Base-by-base conservation (phyloP, 208 protist genomes). In the Zelonia costaricensis region DNA sequence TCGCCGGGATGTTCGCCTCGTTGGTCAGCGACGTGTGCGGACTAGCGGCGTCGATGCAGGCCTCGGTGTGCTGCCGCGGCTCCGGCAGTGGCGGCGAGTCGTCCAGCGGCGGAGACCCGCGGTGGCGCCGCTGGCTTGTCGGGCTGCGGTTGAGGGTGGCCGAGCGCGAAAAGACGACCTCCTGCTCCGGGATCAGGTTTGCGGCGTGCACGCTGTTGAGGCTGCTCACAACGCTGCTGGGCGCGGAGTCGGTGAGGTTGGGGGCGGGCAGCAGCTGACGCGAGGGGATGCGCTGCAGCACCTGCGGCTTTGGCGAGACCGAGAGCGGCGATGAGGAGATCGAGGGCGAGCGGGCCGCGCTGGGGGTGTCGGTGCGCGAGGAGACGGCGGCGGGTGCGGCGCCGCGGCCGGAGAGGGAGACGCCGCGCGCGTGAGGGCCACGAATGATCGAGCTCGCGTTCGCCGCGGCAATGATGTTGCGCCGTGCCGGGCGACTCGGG, bases 241-340 rank as follows among this genome's bases (percentile, higher is more conserved):
- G 20, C 16, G 51, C 20, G n/a, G n/a, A n/a, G 13, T 56, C 51
- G 13, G 36, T 31, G 23, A n/a, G 51, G 40, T 13, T 28, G 35
- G 36, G 3, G 39, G 39, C 39, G 22, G 35, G 40, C 4, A 42
- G 28, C 2, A 47, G 39, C 2, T 23, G 20, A 16, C 43, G 61
- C 3, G 54, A 51, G 23, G 47, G 31, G 42, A 43, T 35, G 30
- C 49, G 52, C 62, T 45, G 44, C 18, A 62, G 23, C 22, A 22
- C 20, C 22, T 38, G 30, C 20, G 57, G 33, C 36, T 36, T 39
- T 22, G 33, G 18, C 8, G 46, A 35, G 0, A 42, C 60, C 18
- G 69, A 47, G 8, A 43, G 31, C 10, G 39, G 47, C 18, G 46
- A 36, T 38, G 56, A 38, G 4, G 56, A 38, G 4, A 27, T 54